Base-by-base conservation (phyloP, 768 basidiomycete genomes). In the Guyanaporus albipodus region DNA sequence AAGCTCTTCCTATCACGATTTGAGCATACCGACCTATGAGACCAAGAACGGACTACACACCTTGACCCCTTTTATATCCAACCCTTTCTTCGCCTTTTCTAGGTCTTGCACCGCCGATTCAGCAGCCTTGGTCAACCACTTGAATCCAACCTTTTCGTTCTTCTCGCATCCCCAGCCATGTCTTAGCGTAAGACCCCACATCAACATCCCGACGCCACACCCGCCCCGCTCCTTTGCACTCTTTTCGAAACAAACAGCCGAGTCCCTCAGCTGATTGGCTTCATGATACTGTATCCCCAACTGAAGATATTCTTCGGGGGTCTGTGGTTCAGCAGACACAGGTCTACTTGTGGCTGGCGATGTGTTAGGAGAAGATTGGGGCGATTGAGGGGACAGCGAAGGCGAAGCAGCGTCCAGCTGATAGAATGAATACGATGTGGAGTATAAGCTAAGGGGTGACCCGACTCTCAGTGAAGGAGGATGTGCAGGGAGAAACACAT, bases 81-180 rank as follows among this genome's bases (percentile, higher is more conserved):
- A 61, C 8, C 79, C 80, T n/a, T 54, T 58, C 29, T 80, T 73
- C 23, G 79, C 79, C 46, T 69, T 72, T 60, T 89, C 89, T 42
- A 93, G 67, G 61, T 91, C 87, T 12, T 73, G 78, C 21, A 91
- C 82, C 6, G 91, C 90, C 39, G 71, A 69, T 66, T 93, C 89
- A 8, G 91, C 91, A 4, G 92, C 91, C 49, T 78, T 79, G 49
- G 80, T 75, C 52, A 95, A 67, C 88, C 90, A 94, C 59, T 77
- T 79, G 67, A 93, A 94, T 8, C 81, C 91, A 31, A 71, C 67
- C 63, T 76, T 79, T 64, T 92, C 89, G 56, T 91, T 81, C 75
- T 86, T 83, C 61, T 75, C 68, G 54, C 83, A 82, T 3, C 91
- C 92, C 91, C 92, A 95, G 2, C 91, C 91, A 62, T 91, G 88